Evolutionary conservation across 352 stramenopile species (phyloP).

Genomic region (Globisporangium cylindrosporum): DNA sequence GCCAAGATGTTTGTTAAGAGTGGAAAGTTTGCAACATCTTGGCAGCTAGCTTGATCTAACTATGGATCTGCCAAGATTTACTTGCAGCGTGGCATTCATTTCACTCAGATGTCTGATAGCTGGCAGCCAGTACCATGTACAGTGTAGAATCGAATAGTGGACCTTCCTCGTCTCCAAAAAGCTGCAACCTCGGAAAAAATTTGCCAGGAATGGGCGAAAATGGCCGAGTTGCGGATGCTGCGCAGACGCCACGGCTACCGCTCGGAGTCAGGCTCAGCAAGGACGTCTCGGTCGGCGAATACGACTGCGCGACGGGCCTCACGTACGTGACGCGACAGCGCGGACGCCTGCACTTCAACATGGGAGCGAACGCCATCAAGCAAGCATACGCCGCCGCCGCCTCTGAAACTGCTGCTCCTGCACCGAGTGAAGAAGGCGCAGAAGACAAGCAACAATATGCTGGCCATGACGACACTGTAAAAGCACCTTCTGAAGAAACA

Average conservation of each 20-base stretch:
- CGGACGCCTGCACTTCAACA: slow-evolving; percentile 72
- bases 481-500: neutral
- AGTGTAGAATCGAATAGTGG: neutral
- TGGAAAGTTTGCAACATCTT: no score
- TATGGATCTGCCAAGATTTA: neutral
- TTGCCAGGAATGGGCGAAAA: slow-evolving; percentile 1
- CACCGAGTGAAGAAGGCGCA: neutral
- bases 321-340: slow-evolving; percentile 70
- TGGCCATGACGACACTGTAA: neutral
- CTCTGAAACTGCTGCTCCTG: neutral
- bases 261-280: slow-evolving; percentile 17
- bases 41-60: no score
- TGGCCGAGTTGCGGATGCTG: neutral
- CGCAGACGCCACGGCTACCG: neutral
- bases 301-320: slow-evolving; percentile 47
- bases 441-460: neutral
- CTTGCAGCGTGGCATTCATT: no score
- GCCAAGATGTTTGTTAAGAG: no score
- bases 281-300: slow-evolving; percentile 63
- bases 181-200: neutral
- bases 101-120: no score
- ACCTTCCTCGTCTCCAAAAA: neutral
- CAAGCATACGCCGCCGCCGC: slow-evolving; percentile 21
- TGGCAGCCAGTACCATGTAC: neutral
- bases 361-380: slow-evolving; percentile 50